Conservation (phyloP, 2,329 filamentous ascomycete genomes). For the Fusarium globosum region DNA sequence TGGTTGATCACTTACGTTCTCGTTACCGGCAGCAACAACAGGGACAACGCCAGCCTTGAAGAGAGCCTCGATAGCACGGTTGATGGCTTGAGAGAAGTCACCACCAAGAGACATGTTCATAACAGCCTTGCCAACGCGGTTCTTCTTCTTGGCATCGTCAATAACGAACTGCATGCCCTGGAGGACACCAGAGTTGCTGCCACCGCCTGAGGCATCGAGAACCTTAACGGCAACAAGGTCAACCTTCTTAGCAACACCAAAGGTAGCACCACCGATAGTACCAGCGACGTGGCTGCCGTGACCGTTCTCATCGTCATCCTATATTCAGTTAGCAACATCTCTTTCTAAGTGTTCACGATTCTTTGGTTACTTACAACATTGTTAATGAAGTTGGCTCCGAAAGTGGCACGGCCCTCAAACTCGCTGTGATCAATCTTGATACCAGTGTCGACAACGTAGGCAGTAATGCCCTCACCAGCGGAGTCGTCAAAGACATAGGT, state of each 20-base stretch:
- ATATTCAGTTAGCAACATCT: slow-evolving; percentile 1
- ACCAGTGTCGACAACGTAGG: slow-evolving; percentile 74
- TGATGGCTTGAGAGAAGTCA: slow-evolving; percentile 60
- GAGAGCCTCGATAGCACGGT: slow-evolving; percentile 64
- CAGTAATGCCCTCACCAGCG: slow-evolving; percentile 66
- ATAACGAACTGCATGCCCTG: slow-evolving; percentile 68
- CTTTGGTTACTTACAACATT: slow-evolving; percentile 51
- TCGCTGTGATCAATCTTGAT: slow-evolving; percentile 66
- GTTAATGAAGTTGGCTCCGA: slow-evolving; percentile 65
- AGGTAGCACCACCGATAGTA: slow-evolving; percentile 69
- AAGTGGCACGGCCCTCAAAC: slow-evolving; percentile 66
- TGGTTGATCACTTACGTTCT: slow-evolving; percentile 52
- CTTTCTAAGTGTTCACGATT: background rate
- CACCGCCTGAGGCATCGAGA: slow-evolving; percentile 57
- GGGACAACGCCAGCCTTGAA: slow-evolving; percentile 64
- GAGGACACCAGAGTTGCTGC: slow-evolving; percentile 59
- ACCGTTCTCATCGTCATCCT: slow-evolving; percentile 67
- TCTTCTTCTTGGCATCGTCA: slow-evolving; percentile 56
- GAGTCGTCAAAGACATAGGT: slow-evolving; percentile 61
- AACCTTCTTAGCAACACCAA: slow-evolving; percentile 64
- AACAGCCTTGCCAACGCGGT: slow-evolving; percentile 63
- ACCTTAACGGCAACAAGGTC: slow-evolving; percentile 70
- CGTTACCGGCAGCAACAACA: slow-evolving; percentile 71
- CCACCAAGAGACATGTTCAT: slow-evolving; percentile 74
- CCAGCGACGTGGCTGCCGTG: slow-evolving; percentile 74